Evolutionary conservation across 192 early-diverging fungal genomes (phyloP), one percentile per base, ranked within the genome.

Genomic region (Rhizophagus prolifer): DNA sequence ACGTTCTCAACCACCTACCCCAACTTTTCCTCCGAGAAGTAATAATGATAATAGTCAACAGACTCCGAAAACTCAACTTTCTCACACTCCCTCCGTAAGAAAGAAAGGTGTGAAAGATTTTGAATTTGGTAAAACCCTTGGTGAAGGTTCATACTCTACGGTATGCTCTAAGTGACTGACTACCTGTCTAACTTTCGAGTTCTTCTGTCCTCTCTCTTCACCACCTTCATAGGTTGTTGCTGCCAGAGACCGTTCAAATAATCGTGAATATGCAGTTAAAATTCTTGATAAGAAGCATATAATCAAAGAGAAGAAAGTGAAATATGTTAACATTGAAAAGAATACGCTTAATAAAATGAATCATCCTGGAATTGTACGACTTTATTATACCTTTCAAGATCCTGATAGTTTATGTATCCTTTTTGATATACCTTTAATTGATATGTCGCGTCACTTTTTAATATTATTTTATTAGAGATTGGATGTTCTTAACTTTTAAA

Each of bases 361-460:
- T 74, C 97, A 99, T 81, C 95, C 94, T 67, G 93, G 94, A 75
- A 90, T 98, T 76, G 93, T 99, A 41, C 91, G 91, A 63, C 86
- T 99, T 12, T 96, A 94, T 81, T 98, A 95, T 79, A 97, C 98
- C 3, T 98, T 98, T 78, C 96, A 98, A 83, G 96, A 98, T 85
- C 80, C 86, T 50, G 83, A 91, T 59, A 95, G 92, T 72, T 86
- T 98, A 78, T 98, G 88, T 89, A 89, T 82, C 80, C 60, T 72
- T 72, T n/a, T 25, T 62, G 8, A 44, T 44, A 12, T 44, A 12
- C 12, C 10, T 9, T 34, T 25, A 13, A 19, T 54, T 54, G 50
- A 21, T 54, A 21, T 4, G 50, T 54, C 50, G 50, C 50, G 50
- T 54, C 67, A 8, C 2, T 77, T 69, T 46, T 59, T 36, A 10